Conservation (phyloP, 208 protist species). For the Endotrypanum monterogeii region DNA sequence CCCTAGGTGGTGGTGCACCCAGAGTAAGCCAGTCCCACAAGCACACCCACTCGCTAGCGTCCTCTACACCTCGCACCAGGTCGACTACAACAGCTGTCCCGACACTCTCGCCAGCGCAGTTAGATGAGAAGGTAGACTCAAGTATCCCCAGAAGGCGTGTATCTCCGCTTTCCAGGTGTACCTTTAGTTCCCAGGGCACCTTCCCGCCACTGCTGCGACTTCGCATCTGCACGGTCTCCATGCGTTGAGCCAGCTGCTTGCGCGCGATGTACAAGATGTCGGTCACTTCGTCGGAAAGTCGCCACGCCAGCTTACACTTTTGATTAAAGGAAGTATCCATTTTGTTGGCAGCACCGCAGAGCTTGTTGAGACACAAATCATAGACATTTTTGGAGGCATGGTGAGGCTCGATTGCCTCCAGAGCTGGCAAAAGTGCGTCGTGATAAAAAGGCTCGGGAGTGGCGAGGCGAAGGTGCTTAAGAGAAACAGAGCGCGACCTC, state of each 20-base stretch:
- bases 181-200: not conserved
- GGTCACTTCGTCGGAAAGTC: slow-evolving; percentile 28
- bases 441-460: slow-evolving; percentile 28
- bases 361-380: slow-evolving; percentile 39
- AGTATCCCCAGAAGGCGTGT: not conserved
- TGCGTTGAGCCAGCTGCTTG: slow-evolving; percentile 21
- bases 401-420: slow-evolving; percentile 40
- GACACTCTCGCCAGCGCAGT: not conserved
- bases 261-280: slow-evolving; percentile 25
- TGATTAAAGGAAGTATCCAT: slow-evolving; percentile 27
- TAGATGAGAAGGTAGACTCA: not conserved
- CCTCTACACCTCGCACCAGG: not conserved
- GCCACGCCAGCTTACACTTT: slow-evolving; percentile 29
- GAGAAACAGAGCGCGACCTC: slow-evolving; percentile 3
- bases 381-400: slow-evolving; percentile 38
- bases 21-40: slow-evolving; percentile 16
- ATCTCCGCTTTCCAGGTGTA: slow-evolving; percentile 11
- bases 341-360: slow-evolving; percentile 36
- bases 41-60: not conserved
- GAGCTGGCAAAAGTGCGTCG: slow-evolving; percentile 36
- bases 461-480: slow-evolving; percentile 25
- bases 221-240: not conserved
- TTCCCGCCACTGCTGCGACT: not conserved
- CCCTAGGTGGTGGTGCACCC: not conserved
- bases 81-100: slow-evolving; percentile 19